Evolutionary conservation across 495 filamentous ascomycete genomes (phyloP), one percentile per base, ranked within the genome.

Genomic region (Daldinia decipiens): DNA sequence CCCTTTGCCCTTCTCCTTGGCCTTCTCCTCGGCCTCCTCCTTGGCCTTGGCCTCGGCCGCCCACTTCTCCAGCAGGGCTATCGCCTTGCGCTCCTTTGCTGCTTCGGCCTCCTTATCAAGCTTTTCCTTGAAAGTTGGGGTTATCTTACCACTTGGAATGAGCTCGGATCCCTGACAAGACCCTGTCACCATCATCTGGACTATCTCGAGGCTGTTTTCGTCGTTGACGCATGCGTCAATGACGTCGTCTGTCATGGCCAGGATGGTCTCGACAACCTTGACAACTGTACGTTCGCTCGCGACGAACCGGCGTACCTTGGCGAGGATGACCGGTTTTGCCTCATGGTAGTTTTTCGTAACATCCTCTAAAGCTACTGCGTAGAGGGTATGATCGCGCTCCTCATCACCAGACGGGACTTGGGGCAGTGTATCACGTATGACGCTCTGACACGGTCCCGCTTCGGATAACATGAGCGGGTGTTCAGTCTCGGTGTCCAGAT

Each of bases 111-210:
- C 11, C 17, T 7, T n/a, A 8, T 50, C 32, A 7, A 65, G 9
- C 6, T 52, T 32, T 2, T 54, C 27, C 40, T 21, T 6, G n/a
- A 47, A 21, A 7, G 3, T 7, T 4, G 40, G n/a, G 8, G 40
- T 21, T n/a, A 47, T 17, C 15, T 47, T 34, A 36, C 29, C 29
- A 19, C 17, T 15, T 9, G 6, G n/a, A 13, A 56, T 0, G 12
- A 38, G 3, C n/a, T 36, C 17, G 3, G 62, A 11, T 11, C 1
- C 9, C 1, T 17, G 34, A 6, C 86, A 87, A 13, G 90, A 74
- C 34, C 78, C 73, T 40, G 83, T 84, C n/a, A 89, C 67, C 79
- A 87, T 79, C 54, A 78, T 79, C 51, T 83, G 86, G 19, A 88
- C 73, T 2, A 72, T 74, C 53, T 84, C 83, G 3, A 85, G 74